These are phyloP conservation scores for Krasilnikovozyma curviuscula DNA, from an alignment of 768 basidiomycete genomes.

Conservation along the genomic window DNA sequence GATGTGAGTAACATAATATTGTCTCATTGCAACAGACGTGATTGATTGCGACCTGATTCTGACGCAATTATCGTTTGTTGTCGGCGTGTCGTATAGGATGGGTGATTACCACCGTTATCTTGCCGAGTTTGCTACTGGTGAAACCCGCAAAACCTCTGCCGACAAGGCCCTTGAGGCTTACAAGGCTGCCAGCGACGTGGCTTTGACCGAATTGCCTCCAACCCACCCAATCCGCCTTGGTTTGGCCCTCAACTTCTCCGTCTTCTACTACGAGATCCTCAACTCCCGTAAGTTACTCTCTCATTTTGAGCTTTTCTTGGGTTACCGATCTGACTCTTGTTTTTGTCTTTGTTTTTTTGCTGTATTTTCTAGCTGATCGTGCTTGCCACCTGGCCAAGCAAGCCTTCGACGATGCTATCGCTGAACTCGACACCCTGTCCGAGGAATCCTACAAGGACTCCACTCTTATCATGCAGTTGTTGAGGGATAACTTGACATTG, in stretches of 20 bases:
- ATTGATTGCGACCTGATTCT: background rate
- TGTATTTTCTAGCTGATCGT: constrained; percentile 42
- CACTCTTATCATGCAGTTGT: constrained; percentile 76
- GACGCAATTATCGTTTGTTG: background rate
- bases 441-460: constrained; percentile 99
- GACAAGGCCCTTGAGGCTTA: constrained; percentile 81
- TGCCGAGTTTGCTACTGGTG: constrained; percentile 93
- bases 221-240: constrained; percentile 98
- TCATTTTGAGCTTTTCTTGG: background rate
- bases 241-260: constrained; percentile 96
- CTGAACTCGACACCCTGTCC: constrained; percentile 93
- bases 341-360: background rate
- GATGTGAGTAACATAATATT: constrained; percentile 42
- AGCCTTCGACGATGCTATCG: constrained; percentile 96
- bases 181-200: constrained; percentile 95
- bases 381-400: constrained; percentile 98
- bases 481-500: constrained; percentile 90
- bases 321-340: background rate
- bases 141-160: constrained; percentile 89
- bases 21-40: background rate
- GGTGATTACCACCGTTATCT: constrained; percentile 98
- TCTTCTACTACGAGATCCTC: constrained; percentile 46
- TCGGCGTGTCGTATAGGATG: too few species aligned
- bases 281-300: constrained; percentile 4
- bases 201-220: constrained; percentile 68